Evolutionary conservation across 768 basidiomycete species (phyloP).

Genomic region (Dioszegia aurantiaca): DNA sequence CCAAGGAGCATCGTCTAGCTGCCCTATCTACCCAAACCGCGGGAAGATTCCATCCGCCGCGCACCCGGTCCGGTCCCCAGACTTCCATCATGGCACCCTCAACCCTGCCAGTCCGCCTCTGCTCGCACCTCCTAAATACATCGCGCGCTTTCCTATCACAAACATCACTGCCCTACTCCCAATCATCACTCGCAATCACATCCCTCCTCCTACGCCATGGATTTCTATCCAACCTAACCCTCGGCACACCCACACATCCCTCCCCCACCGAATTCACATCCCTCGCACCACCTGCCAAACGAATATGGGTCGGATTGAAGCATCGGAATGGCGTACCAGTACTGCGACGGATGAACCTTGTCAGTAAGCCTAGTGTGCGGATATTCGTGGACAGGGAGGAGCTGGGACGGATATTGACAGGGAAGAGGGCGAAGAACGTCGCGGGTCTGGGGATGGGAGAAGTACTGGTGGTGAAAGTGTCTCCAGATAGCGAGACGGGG

Average conservation of each 20-base stretch:
- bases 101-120: conserved; percentile 67
- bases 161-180: conserved; percentile 75
- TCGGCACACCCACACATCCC: conserved; percentile 61
- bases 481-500: conserved; percentile 63
- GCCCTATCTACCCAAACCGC: neutral
- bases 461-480: conserved; percentile 77
- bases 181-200: conserved; percentile 86
- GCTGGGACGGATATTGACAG: conserved; percentile 73
- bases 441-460: conserved; percentile 88
- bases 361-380: conserved; percentile 78
- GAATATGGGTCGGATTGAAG: conserved; percentile 93
- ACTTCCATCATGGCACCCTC: conserved; percentile 1
- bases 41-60: neutral
- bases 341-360: conserved; percentile 70
- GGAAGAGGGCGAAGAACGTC: conserved; percentile 73
- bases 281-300: conserved; percentile 64
- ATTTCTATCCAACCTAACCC: conserved; percentile 76
- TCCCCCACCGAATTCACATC: conserved; percentile 64
- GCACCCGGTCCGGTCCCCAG: too few species aligned
- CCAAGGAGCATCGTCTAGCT: too few species aligned
- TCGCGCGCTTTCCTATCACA: conserved; percentile 78
- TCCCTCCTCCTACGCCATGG: conserved; percentile 87
- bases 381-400: conserved; percentile 73
- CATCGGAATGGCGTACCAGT: conserved; percentile 87
- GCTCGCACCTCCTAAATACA: conserved; percentile 85